Evolutionary conservation across 139 green algal species (phyloP), one percentile per base, ranked within the genome.

Genomic region (Mesostigma viride): DNA sequence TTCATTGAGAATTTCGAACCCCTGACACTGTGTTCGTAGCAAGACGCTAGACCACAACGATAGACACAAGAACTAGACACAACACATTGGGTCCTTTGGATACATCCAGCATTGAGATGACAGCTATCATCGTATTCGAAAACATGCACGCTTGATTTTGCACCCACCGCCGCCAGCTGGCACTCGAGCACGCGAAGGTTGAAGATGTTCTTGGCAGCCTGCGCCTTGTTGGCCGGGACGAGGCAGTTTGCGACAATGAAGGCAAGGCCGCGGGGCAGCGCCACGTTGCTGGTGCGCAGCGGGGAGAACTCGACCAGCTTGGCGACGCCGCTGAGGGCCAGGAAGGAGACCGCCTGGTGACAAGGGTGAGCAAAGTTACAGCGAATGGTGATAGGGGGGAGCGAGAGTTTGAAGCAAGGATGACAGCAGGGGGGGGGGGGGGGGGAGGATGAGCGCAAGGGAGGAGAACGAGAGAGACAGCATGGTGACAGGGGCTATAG

Each of bases 121-220:
- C 8, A 48, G 40, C 8, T 8, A n/a, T 8, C 8, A 48, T 8
- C 8, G 40, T 48, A 11, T 11, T 48, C 8, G 40, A 48, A 11
- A 11, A 11, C 11, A 11, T 11, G 40, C 11, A 62, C 58, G n/a
- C n/a, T n/a, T n/a, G n/a, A n/a, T n/a, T 0, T 33, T 33, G 3
- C 56, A 35, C 62, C 58, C 20, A 82, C 79, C 0, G 91, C 74
- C 1, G 92, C 92, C 31, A 97, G 79, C 22, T 86, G 76, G 80
- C 91, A 94, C 85, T 98, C 92, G 36, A 97, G 88, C 35, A 96
- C 90, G 1, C 92, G 81, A 73, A 96, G 72, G 83, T 98, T 98
- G 84, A 97, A 98, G 30, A 83, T 86, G 65, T 48, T 58, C 17
- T 70, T 80, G 4, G 90, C 90, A 0, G 80, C 88, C 80, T 92